Evolutionary conservation across 345 rosid species (phyloP), one percentile per base, ranked within the genome.

Genomic region (Sapria himalayana): DNA sequence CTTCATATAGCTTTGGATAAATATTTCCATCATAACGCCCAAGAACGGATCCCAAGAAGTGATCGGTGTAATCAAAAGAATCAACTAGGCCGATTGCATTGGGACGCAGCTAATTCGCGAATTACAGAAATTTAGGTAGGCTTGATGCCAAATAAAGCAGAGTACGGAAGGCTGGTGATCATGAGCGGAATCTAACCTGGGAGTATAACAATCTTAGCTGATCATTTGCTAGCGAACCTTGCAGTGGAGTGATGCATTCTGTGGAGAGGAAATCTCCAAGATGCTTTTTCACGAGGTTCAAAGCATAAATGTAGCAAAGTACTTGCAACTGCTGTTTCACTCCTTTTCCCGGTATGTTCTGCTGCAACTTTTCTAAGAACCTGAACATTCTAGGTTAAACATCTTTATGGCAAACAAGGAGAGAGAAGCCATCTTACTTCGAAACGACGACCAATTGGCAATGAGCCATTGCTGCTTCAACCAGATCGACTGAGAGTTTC

Each of bases 381-480:
- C 99, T 84, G 66, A 51, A 18, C 7, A 20, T 4, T 39, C 19
- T 29, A 12, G 13, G 16, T 47, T 25, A 33, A 37, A 29, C 19
- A 11, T 3, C 29, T 19, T 21, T 9, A 41, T 15, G 31, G 29
- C n/a, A n/a, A 37, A 39, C 16, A 15, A 47, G 6, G 35, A 14
- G 20, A 53, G 21, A 37, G 19, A 38, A 46, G 41, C 78, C n/a
- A n/a, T n/a, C n/a, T 64, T 67, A 91, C 99, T 89, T 89, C 55
- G 99, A 77, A 50, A 91, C 92, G 36, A 91, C 79, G 43, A 91
- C 84, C 55, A 80, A 51, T 39, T 91, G 95, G 66, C 99, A 91
- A 65, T 91, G 99, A 52, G 95, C 99, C 46, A 69, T 22, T 4
- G 99, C 78, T 0, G 79, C 93, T 67, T 91, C 99, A 36, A 50